Percentiles rank a stretch among this genome's conserved stretches.
Evolutionary conservation across 805 yeast genomes (phyloP).

Genomic region (Barnettozyma salicaria): DNA sequence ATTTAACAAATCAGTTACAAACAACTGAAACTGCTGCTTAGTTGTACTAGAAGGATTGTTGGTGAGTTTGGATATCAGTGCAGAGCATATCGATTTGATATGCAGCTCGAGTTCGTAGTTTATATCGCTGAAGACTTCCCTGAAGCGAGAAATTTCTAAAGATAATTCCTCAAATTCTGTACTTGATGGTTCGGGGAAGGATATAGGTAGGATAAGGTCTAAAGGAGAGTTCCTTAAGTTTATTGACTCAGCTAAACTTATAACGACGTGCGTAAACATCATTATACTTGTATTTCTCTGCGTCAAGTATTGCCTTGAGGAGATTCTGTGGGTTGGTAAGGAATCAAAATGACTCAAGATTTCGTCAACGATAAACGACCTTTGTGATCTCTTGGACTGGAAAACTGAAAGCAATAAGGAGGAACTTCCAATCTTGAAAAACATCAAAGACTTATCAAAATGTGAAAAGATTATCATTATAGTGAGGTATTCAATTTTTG

Average conservation of each 20-base stretch:
- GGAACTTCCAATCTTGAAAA: slow-evolving; percentile 18
- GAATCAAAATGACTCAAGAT: slow-evolving; percentile 44
- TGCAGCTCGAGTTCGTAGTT: slow-evolving; percentile 9
- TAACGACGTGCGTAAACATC: slow-evolving; percentile 39
- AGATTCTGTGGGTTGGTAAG: slow-evolving; percentile 39
- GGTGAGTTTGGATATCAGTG: slow-evolving; percentile 20
- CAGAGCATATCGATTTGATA: slow-evolving; percentile 14
- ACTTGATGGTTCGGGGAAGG: slow-evolving; percentile 4
- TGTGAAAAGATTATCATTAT: slow-evolving; percentile 34
- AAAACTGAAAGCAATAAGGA: slow-evolving; percentile 23
- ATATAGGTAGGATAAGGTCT: slow-evolving; percentile 13
- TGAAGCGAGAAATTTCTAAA: slow-evolving; percentile 13
- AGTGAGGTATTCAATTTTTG: slow-evolving; percentile 53
- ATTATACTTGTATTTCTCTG: slow-evolving; percentile 44
- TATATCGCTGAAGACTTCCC: background rate
- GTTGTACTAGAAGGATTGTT: slow-evolving; percentile 28
- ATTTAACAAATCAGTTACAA: slow-evolving; percentile 49
- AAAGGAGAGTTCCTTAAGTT: slow-evolving; percentile 21
- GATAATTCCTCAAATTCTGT: slow-evolving; percentile 14
- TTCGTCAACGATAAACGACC: slow-evolving; percentile 57
- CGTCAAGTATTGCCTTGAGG: slow-evolving; percentile 39
- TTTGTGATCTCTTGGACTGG: slow-evolving; percentile 38
- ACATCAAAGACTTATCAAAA: slow-evolving; percentile 17
- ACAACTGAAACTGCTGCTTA: slow-evolving; percentile 41
- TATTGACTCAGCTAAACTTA: slow-evolving; percentile 38